Conservation (phyloP, 2,329 filamentous ascomycete genomes). For the Trichoderma gracile region DNA sequence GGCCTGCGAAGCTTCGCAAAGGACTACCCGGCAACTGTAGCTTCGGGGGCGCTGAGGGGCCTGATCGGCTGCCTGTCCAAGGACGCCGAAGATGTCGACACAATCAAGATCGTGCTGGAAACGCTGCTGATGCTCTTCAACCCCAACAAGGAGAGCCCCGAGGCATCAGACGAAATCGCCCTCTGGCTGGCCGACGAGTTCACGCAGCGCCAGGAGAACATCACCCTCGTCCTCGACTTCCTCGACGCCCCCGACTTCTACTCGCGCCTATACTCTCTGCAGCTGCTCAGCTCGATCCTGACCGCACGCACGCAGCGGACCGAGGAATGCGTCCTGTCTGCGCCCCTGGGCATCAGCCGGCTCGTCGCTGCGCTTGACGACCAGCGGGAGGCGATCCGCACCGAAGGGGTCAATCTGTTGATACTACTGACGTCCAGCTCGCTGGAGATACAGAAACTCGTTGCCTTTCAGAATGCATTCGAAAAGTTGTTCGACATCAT, state of each 20-base stretch:
- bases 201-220: conserved; percentile 95
- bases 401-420: conserved; percentile 82
- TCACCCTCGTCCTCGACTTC: conserved; percentile 84
- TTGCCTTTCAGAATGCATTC: conserved; percentile 93
- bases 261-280: conserved; percentile 84
- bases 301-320: conserved; percentile 85
- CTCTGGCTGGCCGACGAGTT: conserved; percentile 98
- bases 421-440: conserved; percentile 86
- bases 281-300: conserved; percentile 84
- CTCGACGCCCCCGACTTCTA: conserved; percentile 88
- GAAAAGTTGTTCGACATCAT: conserved; percentile 83
- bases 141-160: conserved; percentile 70
- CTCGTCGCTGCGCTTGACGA: conserved; percentile 85
- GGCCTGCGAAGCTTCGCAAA: conserved; percentile 95
- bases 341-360: conserved; percentile 83
- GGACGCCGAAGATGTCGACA: conserved; percentile 93
- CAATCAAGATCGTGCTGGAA: conserved; percentile 91
- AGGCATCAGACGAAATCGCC: conserved; percentile 93
- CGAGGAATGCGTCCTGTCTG: conserved; percentile 89
- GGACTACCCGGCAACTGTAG: conserved; percentile 91
- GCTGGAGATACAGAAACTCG: conserved; percentile 86
- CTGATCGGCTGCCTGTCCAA: conserved; percentile 82
- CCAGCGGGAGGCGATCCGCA: conserved; percentile 79
- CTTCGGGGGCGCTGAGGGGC: conserved; percentile 85
- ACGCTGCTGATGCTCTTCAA: conserved; percentile 91